phyloP scores from a whole-genome alignment of 192 early-diverging fungal species.

The Mortierella antarctica region DNA sequence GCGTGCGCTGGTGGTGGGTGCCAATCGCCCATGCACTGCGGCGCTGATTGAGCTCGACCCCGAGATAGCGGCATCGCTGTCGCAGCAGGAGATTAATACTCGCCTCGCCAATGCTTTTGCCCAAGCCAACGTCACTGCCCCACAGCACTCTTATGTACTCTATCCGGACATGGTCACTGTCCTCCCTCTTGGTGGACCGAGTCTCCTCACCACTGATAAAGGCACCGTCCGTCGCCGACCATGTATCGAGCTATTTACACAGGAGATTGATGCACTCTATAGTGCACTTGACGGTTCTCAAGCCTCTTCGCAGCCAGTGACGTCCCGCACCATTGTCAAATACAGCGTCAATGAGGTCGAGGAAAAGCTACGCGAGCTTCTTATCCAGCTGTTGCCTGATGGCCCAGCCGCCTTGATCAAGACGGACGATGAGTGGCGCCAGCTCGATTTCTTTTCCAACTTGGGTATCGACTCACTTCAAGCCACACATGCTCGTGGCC shows the following conservation, averaged over 20 bases:
- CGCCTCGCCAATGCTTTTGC: too few species aligned
- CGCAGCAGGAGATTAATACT: too few species aligned
- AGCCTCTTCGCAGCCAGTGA: background rate
- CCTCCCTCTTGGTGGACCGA: too few species aligned
- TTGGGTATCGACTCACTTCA: conserved; percentile 9
- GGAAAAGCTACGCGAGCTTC: background rate
- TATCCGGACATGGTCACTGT: too few species aligned
- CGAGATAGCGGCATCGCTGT: too few species aligned
- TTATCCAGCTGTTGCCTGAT: background rate
- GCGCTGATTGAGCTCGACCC: too few species aligned
- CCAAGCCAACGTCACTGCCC: too few species aligned
- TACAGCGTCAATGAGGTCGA: background rate
- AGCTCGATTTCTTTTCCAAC: conserved; percentile 10
- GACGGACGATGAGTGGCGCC: conserved; percentile 1
- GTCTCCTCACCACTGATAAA: background rate
- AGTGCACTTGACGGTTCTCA: conserved; percentile 1
- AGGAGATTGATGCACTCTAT: conserved; percentile 7
- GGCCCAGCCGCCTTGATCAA: conserved; percentile 1
- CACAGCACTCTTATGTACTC: too few species aligned
- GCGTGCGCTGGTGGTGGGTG: too few species aligned
- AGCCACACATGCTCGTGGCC: conserved; percentile 13
- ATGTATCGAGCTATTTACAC: background rate
- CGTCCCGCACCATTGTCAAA: background rate
- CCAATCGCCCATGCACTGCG: too few species aligned
- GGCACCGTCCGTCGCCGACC: conserved; percentile 7